Base-by-base conservation (phyloP, 306 rosid species). In the Clitoria ternatea region DNA sequence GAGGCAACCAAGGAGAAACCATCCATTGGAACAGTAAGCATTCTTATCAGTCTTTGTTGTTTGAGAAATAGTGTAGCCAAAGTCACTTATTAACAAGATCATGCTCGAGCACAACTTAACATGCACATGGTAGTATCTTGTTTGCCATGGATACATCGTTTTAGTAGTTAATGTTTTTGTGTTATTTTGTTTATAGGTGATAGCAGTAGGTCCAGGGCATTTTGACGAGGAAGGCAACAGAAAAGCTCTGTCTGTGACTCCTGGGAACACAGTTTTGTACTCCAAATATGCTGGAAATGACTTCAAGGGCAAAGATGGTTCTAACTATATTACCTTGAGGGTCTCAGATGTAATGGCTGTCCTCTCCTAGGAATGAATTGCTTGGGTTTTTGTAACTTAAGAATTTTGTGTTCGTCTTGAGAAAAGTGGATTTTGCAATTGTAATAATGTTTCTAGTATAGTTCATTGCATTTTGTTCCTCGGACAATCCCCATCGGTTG, bases 301-400 rank as follows among this genome's bases (percentile, higher is more conserved):
- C 77, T 92, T 89, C 85, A 86, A 88, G 79, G 92, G 97, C 23
- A 92, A 92, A 83, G 98, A 92, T 60, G 98, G 98, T 35, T 81
- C 61, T 0, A 85, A 90, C 5, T 92, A 88, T 79, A 88, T 92
- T 18, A 77, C 90, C 17, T 77, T 92, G 74, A 85, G 96, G 70
- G 83, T 72, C 81, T 80, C 97, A 1, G 96, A 92, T 77, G 80
- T 90, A 36, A 86, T 92, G 22, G 98, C 96, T 35, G 78, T 86
- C 29, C 91, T 92, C 32, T 86, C 97, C 32, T 92, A 90, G 85
- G 52, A 55, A 42, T 54, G 0, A 12, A 9, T 47, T 61, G 23
- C 55, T 64, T 69, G 26, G 27, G 56, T 22, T 68, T 68, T 70
- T 48, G 57, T 60, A 23, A 35, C 54, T 64, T 39, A 3, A 63